Evolutionary conservation across 2,329 filamentous ascomycete species (phyloP), one percentile per base, ranked within the genome.

Genomic region (Daldinia sp.): DNA sequence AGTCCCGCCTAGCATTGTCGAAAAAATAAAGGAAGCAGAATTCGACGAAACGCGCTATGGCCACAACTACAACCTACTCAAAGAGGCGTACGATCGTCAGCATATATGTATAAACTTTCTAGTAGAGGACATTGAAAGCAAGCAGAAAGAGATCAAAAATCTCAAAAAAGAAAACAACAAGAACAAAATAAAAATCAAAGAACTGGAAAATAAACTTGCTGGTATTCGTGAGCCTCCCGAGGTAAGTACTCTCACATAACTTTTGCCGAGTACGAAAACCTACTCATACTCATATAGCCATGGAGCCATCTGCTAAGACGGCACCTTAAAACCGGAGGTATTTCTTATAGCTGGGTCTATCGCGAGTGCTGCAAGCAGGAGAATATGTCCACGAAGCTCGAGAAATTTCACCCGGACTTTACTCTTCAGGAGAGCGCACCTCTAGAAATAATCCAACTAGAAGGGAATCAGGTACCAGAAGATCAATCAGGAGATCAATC

Each of bases 281-380:
- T 47, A 25, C 54, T 67, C 25, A 64, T 17, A 21, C 37, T 53
- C 4, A 25, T 19, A 51, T 53, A 68, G 68, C 54, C 56, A 13
- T 69, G 68, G 68, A 51, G 53, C 1, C 8, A 27, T 3, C 25
- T 35, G 17, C 59, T 70, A 11, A 64, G 66, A 21, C 15, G 10
- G 0, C 35, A 55, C 8, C 19, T 63, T 15, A 13, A n/a, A 1
- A 43, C 19, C 2, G 25, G 3, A 3, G 9, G n/a, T 5, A 0
- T 5, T 9, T n/a, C 2, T 5, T 75, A 72, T 35, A 2, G n/a
- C 1, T 0, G 25, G 0, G 63, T 76, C 1, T 76, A 75, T 54
- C 51, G 43, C 8, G 51, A 67, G 1, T 68, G 70, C 41, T 78
- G 74, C 59, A 70, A 62, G n/a, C 77, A 79, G 58, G 76, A 77